A percentile compares a stretch with the other conserved stretches of the same genome.
Conservation (phyloP, 1,284 basidiomycete genomes). For the Microbotryum saponariae region DNA sequence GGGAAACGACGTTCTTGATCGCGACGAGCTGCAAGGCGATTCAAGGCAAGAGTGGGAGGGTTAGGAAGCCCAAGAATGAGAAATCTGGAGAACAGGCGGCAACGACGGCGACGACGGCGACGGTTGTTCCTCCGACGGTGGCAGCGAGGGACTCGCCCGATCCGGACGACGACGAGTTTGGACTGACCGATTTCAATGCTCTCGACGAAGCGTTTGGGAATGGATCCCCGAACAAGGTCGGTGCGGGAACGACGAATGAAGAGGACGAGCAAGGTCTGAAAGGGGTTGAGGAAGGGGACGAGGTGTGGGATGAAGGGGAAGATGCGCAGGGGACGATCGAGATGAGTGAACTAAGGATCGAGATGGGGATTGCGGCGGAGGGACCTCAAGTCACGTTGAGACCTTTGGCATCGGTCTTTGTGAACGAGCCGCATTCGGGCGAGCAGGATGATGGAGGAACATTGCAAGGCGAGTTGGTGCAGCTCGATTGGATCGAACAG, state of each 20-base stretch:
- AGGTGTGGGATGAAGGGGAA: not conserved
- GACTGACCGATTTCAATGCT: conserved; percentile 13
- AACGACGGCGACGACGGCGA: conserved; percentile 6
- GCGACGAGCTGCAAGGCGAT: not conserved
- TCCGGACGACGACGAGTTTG: conserved; percentile 10
- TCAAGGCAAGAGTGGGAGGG: not conserved
- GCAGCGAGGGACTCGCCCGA: not conserved
- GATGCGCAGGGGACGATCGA: conserved; percentile 12
- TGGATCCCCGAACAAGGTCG: not conserved
- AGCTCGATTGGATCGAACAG: not conserved
- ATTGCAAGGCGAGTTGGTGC: not conserved
- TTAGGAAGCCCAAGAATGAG: conserved; percentile 8
- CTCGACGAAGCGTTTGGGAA: conserved; percentile 25
- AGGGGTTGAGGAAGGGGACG: not conserved
- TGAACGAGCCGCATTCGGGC: not conserved
- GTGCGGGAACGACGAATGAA: not conserved
- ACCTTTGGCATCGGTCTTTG: not conserved
- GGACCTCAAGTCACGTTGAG: conserved; percentile 14
- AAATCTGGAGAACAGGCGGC: not conserved
- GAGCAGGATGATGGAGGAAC: not conserved
- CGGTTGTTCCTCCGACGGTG: not conserved
- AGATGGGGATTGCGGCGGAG: conserved; percentile 15
- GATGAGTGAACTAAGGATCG: conserved; percentile 22
- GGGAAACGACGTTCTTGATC: not conserved
- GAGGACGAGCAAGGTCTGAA: not conserved